Evolutionary conservation across 805 yeast genomes (phyloP), one percentile per base, ranked within the genome.

Genomic region (Lipomyces starkeyi): DNA sequence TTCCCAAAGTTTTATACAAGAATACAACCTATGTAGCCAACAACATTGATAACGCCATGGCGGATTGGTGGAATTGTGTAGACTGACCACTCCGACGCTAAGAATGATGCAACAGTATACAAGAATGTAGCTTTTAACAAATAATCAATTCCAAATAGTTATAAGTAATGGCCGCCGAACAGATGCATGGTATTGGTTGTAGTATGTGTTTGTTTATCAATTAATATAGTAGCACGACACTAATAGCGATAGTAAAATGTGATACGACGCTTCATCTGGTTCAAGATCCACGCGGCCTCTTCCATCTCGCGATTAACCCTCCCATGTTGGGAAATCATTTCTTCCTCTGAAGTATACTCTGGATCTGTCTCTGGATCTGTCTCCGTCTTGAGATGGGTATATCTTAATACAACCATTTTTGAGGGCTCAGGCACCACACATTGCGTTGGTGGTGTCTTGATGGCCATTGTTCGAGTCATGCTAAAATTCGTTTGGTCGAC

Each of bases 241-340:
- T 53, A 29, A 25, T 14, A 22, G 40, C 40, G 40, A 35, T 35
- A 35, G 40, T 35, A 37, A 37, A 37, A 9, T 13, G 22, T 5
- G 49, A n/a, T 43, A 17, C 49, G 49, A n/a, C 49, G 49, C 49
- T 43, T 43, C 49, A 43, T 43, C 49, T 43, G 49, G 49, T 43
- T 43, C 49, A 43, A 43, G 49, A 43, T 43, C 49, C 49, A 43
- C 49, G 49, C 49, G 5, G 49, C 49, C 22, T 43, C 49, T 43
- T 43, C 49, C 22, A 43, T 43, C 49, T 43, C 49, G 22, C 49
- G 49, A 43, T 43, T 43, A 8, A 43, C 49, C 49, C 22, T 6
- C 9, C 22, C 22, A 29, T 29, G 32, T 5, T 5, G 32, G 32
- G 49, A 11, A 17, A 6, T 6, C 49, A 8, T 43, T 3, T 43